These are phyloP conservation scores for Lactarius indigo DNA, from an alignment of 768 basidiomycete species.

Conservation along the genomic window DNA sequence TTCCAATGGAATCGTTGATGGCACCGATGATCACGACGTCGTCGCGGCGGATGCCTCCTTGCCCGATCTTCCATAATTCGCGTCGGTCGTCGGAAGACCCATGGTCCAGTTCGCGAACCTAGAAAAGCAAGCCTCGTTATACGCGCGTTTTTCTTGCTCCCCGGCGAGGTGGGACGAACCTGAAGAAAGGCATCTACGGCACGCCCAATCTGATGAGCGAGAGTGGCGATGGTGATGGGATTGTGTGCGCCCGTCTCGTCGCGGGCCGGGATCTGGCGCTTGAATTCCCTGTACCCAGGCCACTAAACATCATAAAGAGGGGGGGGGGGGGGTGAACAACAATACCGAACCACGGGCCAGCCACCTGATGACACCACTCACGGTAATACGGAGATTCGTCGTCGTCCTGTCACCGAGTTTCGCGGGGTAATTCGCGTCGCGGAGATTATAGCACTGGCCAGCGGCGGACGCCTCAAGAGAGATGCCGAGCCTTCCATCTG, in stretches of 20 bases:
- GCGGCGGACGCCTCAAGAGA: background rate
- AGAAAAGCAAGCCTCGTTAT: background rate
- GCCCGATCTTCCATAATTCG: background rate
- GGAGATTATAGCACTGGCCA: background rate
- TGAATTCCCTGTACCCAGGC: slow-evolving; percentile 1
- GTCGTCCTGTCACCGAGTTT: background rate
- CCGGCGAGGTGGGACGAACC: background rate
- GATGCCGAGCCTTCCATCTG: background rate
- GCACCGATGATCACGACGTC: slow-evolving; percentile 3
- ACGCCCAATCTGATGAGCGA: background rate
- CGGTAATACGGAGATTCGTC: background rate
- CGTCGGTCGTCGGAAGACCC: background rate
- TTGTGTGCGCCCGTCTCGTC: slow-evolving; percentile 2
- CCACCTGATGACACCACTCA: background rate
- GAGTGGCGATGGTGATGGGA: background rate
- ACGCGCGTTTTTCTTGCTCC: background rate
- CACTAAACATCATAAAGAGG: background rate
- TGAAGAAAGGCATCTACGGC: background rate
- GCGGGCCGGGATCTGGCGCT: background rate
- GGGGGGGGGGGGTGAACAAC: too few relatives aligned
- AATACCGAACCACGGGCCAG: background rate
- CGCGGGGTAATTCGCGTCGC: background rate
- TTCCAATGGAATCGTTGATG: background rate
- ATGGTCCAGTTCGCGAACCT: background rate
- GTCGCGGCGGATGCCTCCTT: background rate